phyloP scores from a whole-genome alignment of 805 yeast genomes.

The Groenewaldozyma tartarivorans region DNA sequence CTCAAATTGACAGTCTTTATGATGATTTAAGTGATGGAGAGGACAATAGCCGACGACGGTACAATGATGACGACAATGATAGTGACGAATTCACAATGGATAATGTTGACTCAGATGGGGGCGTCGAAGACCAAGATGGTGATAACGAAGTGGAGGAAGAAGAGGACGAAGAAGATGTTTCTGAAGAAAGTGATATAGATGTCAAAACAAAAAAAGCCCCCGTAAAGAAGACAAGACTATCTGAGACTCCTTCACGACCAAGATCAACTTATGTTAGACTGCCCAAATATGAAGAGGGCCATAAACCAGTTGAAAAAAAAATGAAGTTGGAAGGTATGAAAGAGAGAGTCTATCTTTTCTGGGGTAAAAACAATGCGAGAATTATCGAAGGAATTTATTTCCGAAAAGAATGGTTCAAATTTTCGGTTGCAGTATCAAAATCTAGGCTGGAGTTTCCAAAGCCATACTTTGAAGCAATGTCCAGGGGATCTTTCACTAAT shows the following conservation, averaged over 20 bases:
- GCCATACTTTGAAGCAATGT: conserved; percentile 20
- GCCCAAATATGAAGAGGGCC: conserved; percentile 3
- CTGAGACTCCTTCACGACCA: too few species aligned
- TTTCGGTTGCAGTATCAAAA: too few species aligned
- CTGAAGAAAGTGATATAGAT: conserved; percentile 6
- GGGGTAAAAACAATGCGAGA: conserved; percentile 41
- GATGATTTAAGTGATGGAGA: conserved; percentile 8
- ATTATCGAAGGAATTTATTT: conserved; percentile 35
- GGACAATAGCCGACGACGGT: too few species aligned
- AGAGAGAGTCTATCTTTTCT: conserved; percentile 32
- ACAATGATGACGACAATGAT: conserved; percentile 8
- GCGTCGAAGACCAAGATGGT: too few species aligned
- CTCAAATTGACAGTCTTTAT: conserved; percentile 9
- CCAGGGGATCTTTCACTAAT: too few species aligned
- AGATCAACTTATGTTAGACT: too few species aligned
- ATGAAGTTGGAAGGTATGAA: conserved; percentile 1
- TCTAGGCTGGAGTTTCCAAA: conserved; percentile 37
- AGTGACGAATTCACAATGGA: conserved; percentile 7
- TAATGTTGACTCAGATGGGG: background rate
- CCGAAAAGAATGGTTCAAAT: conserved; percentile 41
- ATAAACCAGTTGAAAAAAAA: conserved; percentile 9
- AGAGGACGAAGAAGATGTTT: conserved; percentile 7
- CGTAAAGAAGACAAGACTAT: too few species aligned
- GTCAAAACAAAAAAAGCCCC: too few species aligned
- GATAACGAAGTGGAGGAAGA: background rate